Evolutionary conservation across 208 protist species (phyloP), one percentile per base, ranked within the genome.

Genomic region (Naegleria fowleri): DNA sequence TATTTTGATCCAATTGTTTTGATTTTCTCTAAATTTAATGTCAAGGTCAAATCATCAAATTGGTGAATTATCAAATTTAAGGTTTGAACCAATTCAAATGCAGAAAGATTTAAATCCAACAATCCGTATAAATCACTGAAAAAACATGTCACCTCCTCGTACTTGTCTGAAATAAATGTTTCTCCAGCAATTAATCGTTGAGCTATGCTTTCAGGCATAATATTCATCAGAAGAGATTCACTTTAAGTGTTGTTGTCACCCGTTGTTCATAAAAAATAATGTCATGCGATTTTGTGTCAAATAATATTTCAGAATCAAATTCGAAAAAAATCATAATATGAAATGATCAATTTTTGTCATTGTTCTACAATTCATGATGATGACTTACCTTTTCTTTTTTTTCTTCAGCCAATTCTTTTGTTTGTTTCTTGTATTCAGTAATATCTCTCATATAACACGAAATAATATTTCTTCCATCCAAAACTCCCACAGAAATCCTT

Each of bases 181-280:
- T 95, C 93, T 48, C 93, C 93, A 48, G 93, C 92, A 91, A 95
- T 94, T 5, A 95, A 92, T 4, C 93, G 91, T 19, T 93, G 86
- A 19, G 93, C 93, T 43, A 95, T 94, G 55, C 48, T 92, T 15
- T 91, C 92, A 6, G 93, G 93, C 38, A 95, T 91, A 39, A 95
- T 95, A 86, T 95, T 95, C 93, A 95, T 93, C 90, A 94, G 75
- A 2, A 95, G 90, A 39, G 76, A 51, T 86, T 95, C 93, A 59
- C 91, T n/a, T n/a, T n/a, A n/a, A n/a, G n/a, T n/a, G n/a, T n/a
- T n/a, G n/a, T n/a, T n/a, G n/a, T n/a, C n/a, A n/a, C n/a, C n/a
- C n/a, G n/a, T n/a, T n/a, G n/a, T n/a, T n/a, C n/a, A n/a, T n/a
- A n/a, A n/a, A n/a, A n/a, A n/a, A 93, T 33, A 94, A 39, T 41